Conservation (phyloP, 2,329 filamentous ascomycete genomes). For the Massarina eburnea region DNA sequence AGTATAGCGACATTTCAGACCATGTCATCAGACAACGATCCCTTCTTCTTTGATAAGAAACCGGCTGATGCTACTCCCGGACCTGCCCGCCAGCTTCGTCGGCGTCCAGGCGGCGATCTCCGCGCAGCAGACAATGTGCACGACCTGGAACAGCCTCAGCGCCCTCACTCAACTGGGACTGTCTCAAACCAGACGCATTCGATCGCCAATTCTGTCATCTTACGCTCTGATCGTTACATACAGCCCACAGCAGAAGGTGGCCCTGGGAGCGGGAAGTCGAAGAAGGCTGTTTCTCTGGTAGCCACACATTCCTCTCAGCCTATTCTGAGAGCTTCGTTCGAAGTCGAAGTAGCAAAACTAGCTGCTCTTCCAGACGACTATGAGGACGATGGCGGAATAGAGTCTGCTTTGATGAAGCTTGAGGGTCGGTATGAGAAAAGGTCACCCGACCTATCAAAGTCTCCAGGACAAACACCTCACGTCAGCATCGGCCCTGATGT, state of each 20-base stretch:
- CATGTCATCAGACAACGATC: constrained; percentile 46
- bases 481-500: constrained; percentile 22
- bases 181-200: constrained; percentile 48
- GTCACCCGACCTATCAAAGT: constrained; percentile 18
- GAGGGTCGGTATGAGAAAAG: constrained; percentile 77
- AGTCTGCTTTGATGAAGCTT: constrained; percentile 87
- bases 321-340: constrained; percentile 70
- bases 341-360: constrained; percentile 82
- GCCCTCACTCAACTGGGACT: constrained; percentile 52
- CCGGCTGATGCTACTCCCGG: constrained; percentile 20
- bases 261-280: constrained; percentile 10
- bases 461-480: constrained; percentile 20
- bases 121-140: constrained; percentile 50
- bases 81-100: constrained; percentile 45
- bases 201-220: constrained; percentile 41
- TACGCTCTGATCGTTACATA: constrained; percentile 34
- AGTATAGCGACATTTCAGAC: constrained; percentile 61
- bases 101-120: constrained; percentile 53
- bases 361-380: constrained; percentile 87
- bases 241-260: constrained; percentile 16
- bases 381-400: constrained; percentile 75
- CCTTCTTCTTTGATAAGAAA: constrained; percentile 41
- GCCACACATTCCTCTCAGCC: constrained; percentile 59
- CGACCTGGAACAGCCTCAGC: constrained; percentile 45
- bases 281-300: constrained; percentile 45